Conservation (phyloP, 495 filamentous ascomycete species). For the Lichina pygmaea region DNA sequence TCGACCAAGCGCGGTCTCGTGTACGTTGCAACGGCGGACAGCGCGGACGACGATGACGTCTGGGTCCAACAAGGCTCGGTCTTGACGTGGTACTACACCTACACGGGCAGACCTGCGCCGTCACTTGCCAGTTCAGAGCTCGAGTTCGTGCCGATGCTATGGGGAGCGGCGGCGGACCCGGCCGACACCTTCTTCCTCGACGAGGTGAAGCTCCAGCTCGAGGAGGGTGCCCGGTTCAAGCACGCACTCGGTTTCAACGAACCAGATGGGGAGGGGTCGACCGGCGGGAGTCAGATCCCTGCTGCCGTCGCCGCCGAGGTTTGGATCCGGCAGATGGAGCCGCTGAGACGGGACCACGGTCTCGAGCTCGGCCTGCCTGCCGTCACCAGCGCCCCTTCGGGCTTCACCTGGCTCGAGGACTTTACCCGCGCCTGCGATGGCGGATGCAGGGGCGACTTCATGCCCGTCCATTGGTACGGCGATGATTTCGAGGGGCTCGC, state of each 20-base stretch:
- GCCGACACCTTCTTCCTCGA: constrained; percentile 24
- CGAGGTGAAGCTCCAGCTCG: constrained; percentile 21
- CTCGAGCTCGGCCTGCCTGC: constrained; percentile 31
- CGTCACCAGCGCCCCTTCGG: constrained; percentile 24
- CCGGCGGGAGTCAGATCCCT: constrained; percentile 30
- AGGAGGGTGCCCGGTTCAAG: constrained; percentile 26
- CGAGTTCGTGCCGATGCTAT: constrained; percentile 63
- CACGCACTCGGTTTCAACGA: constrained; percentile 53
- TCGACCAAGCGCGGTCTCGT: constrained; percentile 46
- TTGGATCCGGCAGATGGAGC: constrained; percentile 40
- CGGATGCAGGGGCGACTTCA: constrained; percentile 38
- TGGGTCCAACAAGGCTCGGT: constrained; percentile 25
- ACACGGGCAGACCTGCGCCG: constrained; percentile 23
- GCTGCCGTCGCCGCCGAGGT: constrained; percentile 28
- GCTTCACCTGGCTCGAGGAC: constrained; percentile 32
- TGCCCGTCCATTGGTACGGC: constrained; percentile 55
- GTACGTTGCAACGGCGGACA: constrained; percentile 24
- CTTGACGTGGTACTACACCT: constrained; percentile 71
- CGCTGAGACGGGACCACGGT: constrained; percentile 23
- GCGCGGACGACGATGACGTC: constrained; percentile 27
- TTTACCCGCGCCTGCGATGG: constrained; percentile 25
- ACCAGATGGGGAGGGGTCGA: constrained; percentile 24
- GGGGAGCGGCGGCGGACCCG: constrained; percentile 21
- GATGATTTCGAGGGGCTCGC: constrained; percentile 40
- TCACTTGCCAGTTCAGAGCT: constrained; percentile 19